Evolutionary conservation across 495 filamentous ascomycete genomes (phyloP), one percentile per base, ranked within the genome.

Genomic region (Thozetella sp.): DNA sequence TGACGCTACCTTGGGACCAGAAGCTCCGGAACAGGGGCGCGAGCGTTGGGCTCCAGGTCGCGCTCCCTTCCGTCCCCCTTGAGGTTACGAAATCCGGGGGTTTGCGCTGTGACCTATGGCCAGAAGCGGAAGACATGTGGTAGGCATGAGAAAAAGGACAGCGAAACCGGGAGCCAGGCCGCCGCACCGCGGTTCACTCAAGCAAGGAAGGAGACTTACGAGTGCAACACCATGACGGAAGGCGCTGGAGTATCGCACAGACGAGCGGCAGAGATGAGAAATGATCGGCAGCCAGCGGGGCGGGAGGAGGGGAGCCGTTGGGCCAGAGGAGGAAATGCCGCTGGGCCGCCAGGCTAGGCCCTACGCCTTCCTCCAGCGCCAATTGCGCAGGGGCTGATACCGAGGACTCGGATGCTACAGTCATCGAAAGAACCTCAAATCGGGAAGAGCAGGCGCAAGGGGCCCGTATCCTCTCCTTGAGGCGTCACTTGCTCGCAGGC

Each of bases 191-290:
- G 9, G 43, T 13, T n/a, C 4, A 9, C 43, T 4, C 30, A 19
- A n/a, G 11, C 43, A 48, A 48, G 43, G 43, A 48, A 48, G 9
- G 9, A 48, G 43, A 13, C 43, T 48, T 48, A 10, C 43, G 43
- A 48, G 20, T 48, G 43, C 43, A 20, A 48, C 43, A 10, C 43
- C 43, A 48, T 48, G 43, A 48, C 43, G 43, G 43, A 48, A 48
- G n/a, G 43, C 43, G 43, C 43, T 48, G 10, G 10, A 4, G 9
- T n/a, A n/a, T 48, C 43, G 43, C 43, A 48, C 43, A 48, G 43
- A 48, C 43, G n/a, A 48, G 11, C 43, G 43, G 43, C 43, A 48
- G 43, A 48, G 43, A 48, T n/a, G 9, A 48, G 43, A 48, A 48
- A 48, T 11, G 43, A 48, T 48, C 43, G 9, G n/a, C 43, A 48